Percentiles rank a stretch among this genome's conserved stretches.
Conservation (phyloP, 352 stramenopile species). For the Phytophthora cryptogea region DNA sequence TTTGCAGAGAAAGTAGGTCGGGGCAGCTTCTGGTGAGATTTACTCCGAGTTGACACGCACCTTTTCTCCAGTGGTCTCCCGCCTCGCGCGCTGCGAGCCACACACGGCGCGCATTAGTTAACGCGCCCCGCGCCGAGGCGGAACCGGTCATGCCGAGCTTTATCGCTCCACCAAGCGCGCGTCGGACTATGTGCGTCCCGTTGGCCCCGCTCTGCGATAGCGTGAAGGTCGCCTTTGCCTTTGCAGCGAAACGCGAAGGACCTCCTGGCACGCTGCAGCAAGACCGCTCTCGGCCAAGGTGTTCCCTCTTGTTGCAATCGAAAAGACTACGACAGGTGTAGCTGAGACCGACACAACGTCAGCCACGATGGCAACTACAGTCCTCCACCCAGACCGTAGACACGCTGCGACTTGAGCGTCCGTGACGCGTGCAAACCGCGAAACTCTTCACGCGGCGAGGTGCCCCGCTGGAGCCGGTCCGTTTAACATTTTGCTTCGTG, state of each 20-base stretch:
- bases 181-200: slow-evolving; percentile 1
- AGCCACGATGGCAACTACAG: not conserved
- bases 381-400: not conserved
- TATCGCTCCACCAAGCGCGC: slow-evolving; percentile 6
- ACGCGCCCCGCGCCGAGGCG: slow-evolving; percentile 14
- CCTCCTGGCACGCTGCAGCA: not conserved
- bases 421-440: not conserved
- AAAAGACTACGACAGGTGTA: not conserved
- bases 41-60: slow-evolving; percentile 18
- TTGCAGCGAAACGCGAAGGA: slow-evolving; percentile 21
- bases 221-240: slow-evolving; percentile 1
- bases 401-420: not conserved
- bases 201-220: not conserved
- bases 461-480: not conserved
- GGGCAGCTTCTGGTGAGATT: slow-evolving; percentile 21
- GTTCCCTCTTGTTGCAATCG: not conserved
- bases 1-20: slow-evolving; percentile 31
- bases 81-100: slow-evolving; percentile 16
- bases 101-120: slow-evolving; percentile 26
- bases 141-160: slow-evolving; percentile 1
- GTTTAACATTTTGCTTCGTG: slow-evolving; percentile 27
- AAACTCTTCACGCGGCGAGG: not conserved
- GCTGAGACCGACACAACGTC: not conserved
- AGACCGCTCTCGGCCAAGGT: not conserved
- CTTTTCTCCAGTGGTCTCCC: slow-evolving; percentile 30